Percentiles rank a stretch among this genome's conserved stretches.
phyloP scores from a whole-genome alignment of 2,329 filamentous ascomycete species.

The Penicillium sp. region DNA sequence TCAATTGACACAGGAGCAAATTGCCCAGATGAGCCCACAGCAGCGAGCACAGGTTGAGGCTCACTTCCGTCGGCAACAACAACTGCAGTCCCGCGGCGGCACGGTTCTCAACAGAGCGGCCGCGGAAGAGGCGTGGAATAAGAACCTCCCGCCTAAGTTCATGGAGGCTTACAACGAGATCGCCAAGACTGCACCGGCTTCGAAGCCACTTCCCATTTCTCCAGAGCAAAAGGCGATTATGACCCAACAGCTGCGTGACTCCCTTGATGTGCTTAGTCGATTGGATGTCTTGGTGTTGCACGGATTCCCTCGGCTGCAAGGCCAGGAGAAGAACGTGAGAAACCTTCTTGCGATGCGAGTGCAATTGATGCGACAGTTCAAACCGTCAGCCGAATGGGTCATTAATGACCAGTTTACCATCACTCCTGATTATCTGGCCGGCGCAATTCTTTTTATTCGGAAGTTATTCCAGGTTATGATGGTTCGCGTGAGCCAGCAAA shows the following conservation, averaged over 20 bases:
- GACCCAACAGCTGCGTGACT: slow-evolving; percentile 39
- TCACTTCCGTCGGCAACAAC: slow-evolving; percentile 33
- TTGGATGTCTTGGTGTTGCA: slow-evolving; percentile 40
- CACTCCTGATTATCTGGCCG: slow-evolving; percentile 35
- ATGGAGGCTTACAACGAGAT: slow-evolving; percentile 39
- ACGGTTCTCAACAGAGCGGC: slow-evolving; percentile 28
- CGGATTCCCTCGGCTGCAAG: slow-evolving; percentile 36
- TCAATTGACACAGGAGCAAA: slow-evolving; percentile 33
- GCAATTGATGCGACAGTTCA: slow-evolving; percentile 45
- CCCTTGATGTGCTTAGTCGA: slow-evolving; percentile 40
- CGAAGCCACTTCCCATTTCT: slow-evolving; percentile 33
- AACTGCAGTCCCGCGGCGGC: slow-evolving; percentile 29
- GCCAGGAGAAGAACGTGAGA: slow-evolving; percentile 38
- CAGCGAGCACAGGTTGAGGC: slow-evolving; percentile 39
- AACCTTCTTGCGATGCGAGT: slow-evolving; percentile 40
- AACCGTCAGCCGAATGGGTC: slow-evolving; percentile 36
- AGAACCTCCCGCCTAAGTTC: slow-evolving; percentile 35
- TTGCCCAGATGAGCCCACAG: slow-evolving; percentile 39
- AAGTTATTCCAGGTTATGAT: slow-evolving; percentile 41
- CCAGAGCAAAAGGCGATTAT: slow-evolving; percentile 38
- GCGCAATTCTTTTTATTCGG: slow-evolving; percentile 37
- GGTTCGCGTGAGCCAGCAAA: slow-evolving; percentile 30
- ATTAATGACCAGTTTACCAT: slow-evolving; percentile 45
- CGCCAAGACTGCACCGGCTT: slow-evolving; percentile 27
- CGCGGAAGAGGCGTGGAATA: slow-evolving; percentile 38